Evolutionary conservation across 805 yeast genomes (phyloP), one percentile per base, ranked within the genome.

Genomic region (Candida multigemmis): DNA sequence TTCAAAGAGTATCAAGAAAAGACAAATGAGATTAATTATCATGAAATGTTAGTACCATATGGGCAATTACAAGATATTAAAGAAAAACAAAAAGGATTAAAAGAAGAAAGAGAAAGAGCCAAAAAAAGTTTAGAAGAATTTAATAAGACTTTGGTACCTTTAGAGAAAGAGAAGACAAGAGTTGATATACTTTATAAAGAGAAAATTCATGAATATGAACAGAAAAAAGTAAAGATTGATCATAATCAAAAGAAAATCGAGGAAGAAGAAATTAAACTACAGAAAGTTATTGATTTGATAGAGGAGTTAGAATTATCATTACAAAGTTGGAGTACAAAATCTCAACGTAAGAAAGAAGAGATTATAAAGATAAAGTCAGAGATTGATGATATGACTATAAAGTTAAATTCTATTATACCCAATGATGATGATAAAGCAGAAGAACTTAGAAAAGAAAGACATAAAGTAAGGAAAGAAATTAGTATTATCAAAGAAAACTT

Each of bases 1-100:
- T 42, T 69, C 19, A 56, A 61, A 25, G 63, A 55, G 17, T 74
- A 56, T 34, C 60, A 68, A 35, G 53, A 53, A 16, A 68, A 73
- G 31, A 56, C 44, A 26, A 46, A 36, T 48, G 68, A 58, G 28
- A 48, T 48, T 29, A 51, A 36, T 12, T 51, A 33, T 34, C 67
- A 48, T 44, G 57, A 44, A 45, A 65, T 43, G 31, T 43, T 60
- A 20, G 39, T 62, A 14, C 69, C 69, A 2, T 62, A 53, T 32
- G 68, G 62, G 1, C 52, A 53, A 34, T 41, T 50, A 5, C 50
- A 55, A 19, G 68, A 62, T 27, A 53, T 59, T 27, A 56, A 54
- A 21, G 42, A 41, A 7, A 45, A 42, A 11, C 51, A 53, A 29
- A 46, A 41, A 12, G 44, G 50, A 9, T 43, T 60, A 20, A 56